Evolutionary conservation across 2,329 filamentous ascomycete genomes (phyloP), one percentile per base, ranked within the genome.

Genomic region (Botryotinia convoluta): DNA sequence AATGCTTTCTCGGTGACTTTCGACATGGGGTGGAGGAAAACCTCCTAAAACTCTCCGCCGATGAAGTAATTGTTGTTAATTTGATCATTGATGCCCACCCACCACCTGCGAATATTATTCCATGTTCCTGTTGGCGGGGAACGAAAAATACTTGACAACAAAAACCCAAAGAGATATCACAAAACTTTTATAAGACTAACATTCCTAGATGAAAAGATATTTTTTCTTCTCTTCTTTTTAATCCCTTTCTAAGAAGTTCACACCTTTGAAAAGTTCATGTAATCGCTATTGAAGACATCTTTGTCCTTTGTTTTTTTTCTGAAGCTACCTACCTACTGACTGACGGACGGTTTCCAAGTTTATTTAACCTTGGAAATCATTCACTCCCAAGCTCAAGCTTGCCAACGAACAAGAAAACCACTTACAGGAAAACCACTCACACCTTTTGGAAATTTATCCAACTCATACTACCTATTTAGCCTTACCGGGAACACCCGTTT

Each of bases 21-120:
- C 45, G 22, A 10, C 37, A 37, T 35, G 44, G 51, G 37, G 51
- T 59, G 48, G 51, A 70, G 37, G 57, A 61, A 70, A 70, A 42
- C 68, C 68, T 70, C 57, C 68, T 57, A 10, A 26, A 44, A 61
- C 51, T 61, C 26, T 70, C 54, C 48, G 57, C 29, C 39, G 39
- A 68, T 68, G 65, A 68, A 48, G 65, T 68, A 62, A 71, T 71
- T 51, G 68, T 32, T n/a, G 37, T 51, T 54, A 61, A 71, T 63
- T 63, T 39, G 29, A 20, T n/a, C 48, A n/a, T n/a, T 54, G 48
- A 54, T 54, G 48, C 48, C 48, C 48, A 26, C n/a, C 37, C 35
- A 62, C 67, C 65, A 69, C 45, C 26, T 22, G 48, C 64, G n/a
- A 67, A 20, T n/a, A 54, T 37, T n/a, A 54, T 37, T 51, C 44